phyloP scores from a whole-genome alignment of 352 stramenopile species.

The Phytophthora pinifolia region DNA sequence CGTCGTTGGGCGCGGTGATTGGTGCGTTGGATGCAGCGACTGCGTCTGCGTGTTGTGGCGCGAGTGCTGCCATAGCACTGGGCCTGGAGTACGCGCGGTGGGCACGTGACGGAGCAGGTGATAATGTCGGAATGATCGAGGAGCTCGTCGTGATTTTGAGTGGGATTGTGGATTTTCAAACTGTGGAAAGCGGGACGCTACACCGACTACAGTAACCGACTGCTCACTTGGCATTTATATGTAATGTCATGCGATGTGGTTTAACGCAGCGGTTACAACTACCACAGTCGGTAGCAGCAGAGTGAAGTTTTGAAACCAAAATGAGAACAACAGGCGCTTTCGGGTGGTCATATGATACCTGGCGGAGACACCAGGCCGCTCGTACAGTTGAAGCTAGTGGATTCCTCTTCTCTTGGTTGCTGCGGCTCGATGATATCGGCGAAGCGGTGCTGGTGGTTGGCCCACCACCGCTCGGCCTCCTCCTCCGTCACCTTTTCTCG shows the following conservation, averaged over 20 bases:
- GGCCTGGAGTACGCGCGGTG: constrained; percentile 3
- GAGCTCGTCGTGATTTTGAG: constrained; percentile 21
- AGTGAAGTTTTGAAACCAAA: constrained; percentile 23
- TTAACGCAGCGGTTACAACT: background rate
- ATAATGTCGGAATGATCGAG: constrained; percentile 12
- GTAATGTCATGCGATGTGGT: constrained; percentile 8
- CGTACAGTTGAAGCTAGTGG: background rate
- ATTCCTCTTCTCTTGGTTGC: constrained; percentile 11
- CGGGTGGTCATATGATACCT: constrained; percentile 16
- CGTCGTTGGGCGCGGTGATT: constrained; percentile 1
- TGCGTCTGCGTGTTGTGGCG: background rate
- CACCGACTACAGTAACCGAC: constrained; percentile 17
- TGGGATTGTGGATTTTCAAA: constrained; percentile 24
- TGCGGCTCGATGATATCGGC: constrained; percentile 25
- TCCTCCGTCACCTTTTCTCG: constrained; percentile 80
- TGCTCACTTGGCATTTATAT: constrained; percentile 12
- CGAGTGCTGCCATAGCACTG: constrained; percentile 10
- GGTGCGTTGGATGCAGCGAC: constrained; percentile 8
- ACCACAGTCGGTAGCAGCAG: constrained; percentile 6
- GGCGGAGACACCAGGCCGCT: background rate
- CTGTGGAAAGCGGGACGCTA: constrained; percentile 22
- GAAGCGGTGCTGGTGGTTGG: constrained; percentile 72
- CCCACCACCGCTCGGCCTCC: constrained; percentile 76
- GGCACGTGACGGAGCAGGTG: constrained; percentile 8
- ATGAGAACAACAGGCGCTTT: constrained; percentile 12